Evolutionary conservation across 805 yeast genomes (phyloP), one percentile per base, ranked within the genome.

Genomic region (Blastobotrys parvus): DNA sequence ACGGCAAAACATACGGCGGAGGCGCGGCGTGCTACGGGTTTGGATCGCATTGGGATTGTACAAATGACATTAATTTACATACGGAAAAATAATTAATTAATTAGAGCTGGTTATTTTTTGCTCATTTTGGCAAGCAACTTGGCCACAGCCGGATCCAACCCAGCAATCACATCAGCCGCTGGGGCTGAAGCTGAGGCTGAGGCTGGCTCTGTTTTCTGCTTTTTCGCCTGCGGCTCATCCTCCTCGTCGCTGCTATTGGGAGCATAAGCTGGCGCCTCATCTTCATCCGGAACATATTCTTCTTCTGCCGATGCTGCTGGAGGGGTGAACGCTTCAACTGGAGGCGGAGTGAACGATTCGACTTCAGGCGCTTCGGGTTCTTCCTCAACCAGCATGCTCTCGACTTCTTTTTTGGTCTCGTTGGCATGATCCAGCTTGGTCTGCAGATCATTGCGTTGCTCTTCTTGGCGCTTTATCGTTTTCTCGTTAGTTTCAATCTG

Each of bases 1-100:
- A 30, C 16, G 15, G n/a, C n/a, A 38, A 52, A 3, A 25, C 29
- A 11, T 49, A 75, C 35, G 82, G 80, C 6, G 90, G 94, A 2
- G 94, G 94, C 3, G 89, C 83, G 0, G 86, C 83, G 1, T 84
- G 94, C 56, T 84, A 80, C 50, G 82, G 89, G 0, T 85, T 83
- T 62, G 94, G 94, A 0, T 67, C 80, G 0, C 69, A 68, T 17
- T 71, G 74, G 71, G 73, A 74, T 41, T 56, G 56, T 20, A 29
- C 50, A 4, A 31, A 30, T 49, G 38, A 25, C 17, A 18, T 27
- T 13, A 21, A 38, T 21, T 18, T 19, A 6, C 41, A 29, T 35
- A n/a, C 35, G n/a, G 13, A 8, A 25, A 25, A 25, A 25, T 8
- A 25, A 25, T 25, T 25, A 25, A 25, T 25, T 8, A n/a, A n/a